Conservation (phyloP, 805 yeast genomes). For the Candida qinlingensis region DNA sequence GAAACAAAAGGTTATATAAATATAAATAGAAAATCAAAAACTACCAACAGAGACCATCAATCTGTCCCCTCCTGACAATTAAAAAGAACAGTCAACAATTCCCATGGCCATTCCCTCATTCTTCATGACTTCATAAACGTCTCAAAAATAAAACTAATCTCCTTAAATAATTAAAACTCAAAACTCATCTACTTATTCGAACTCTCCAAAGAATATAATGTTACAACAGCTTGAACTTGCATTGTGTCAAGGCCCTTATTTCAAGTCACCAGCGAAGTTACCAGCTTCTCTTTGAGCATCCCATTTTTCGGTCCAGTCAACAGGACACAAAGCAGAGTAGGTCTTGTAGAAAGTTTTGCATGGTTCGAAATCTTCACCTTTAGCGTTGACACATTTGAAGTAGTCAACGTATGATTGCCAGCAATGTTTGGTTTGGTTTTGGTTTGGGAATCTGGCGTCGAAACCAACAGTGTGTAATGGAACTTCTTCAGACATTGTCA, state of each 20-base stretch:
- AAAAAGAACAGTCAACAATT: too few species aligned
- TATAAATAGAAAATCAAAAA: slow-evolving; percentile 2
- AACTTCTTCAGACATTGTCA: slow-evolving; percentile 27
- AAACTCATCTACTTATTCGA: neutral
- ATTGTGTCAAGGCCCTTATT: slow-evolving; percentile 10
- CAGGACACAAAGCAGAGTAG: slow-evolving; percentile 80
- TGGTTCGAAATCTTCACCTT: slow-evolving; percentile 98
- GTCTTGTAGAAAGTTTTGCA: slow-evolving; percentile 93
- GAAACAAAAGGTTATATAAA: neutral
- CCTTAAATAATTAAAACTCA: too few species aligned
- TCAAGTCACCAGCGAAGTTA: slow-evolving; percentile 47
- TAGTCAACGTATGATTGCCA: slow-evolving; percentile 97
- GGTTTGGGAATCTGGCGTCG: slow-evolving; percentile 94
- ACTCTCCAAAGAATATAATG: too few species aligned
- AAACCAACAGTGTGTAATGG: slow-evolving; percentile 64
- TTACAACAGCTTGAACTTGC: too few species aligned
- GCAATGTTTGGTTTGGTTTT: slow-evolving; percentile 97
- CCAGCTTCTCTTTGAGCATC: slow-evolving; percentile 74
- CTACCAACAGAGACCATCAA: neutral
- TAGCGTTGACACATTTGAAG: slow-evolving; percentile 93
- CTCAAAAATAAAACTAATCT: too few species aligned
- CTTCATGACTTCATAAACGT: neutral
- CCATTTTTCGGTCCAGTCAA: slow-evolving; percentile 83
- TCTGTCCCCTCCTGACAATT: neutral
- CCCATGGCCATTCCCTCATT: neutral